phyloP scores from a whole-genome alignment of 108 stramenopile species.

The Skeletonema menzelii region DNA sequence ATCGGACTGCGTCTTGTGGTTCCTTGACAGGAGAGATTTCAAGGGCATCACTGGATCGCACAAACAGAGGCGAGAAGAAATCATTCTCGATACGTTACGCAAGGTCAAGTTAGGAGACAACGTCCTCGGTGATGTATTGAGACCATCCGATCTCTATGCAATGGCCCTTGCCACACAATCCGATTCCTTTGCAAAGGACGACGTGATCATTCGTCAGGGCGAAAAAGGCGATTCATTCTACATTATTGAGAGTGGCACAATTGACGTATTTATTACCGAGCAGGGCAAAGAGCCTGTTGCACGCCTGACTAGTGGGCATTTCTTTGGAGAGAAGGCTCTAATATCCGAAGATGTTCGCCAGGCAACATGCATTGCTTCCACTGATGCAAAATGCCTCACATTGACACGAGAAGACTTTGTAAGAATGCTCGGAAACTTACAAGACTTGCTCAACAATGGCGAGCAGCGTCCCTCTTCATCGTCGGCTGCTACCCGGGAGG shows the following conservation, averaged over 20 bases:
- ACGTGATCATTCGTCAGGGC: conserved; percentile 84
- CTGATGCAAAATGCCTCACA: conserved; percentile 55
- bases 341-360: conserved; percentile 71
- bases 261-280: conserved; percentile 65
- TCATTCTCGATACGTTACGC: conserved; percentile 67
- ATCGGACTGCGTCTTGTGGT: conserved; percentile 72
- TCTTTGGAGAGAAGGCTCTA: conserved; percentile 89
- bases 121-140: conserved; percentile 62
- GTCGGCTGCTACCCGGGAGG: neutral
- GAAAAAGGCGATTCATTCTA: conserved; percentile 89
- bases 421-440: conserved; percentile 67
- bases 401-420: conserved; percentile 73
- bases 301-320: conserved; percentile 68
- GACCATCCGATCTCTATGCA: conserved; percentile 60
- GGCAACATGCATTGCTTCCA: conserved; percentile 71
- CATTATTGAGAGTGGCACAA: conserved; percentile 78
- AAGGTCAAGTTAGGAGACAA: conserved; percentile 70
- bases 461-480: conserved; percentile 1
- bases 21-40: conserved; percentile 85
- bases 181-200: conserved; percentile 71
- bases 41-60: conserved; percentile 73
- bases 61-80: conserved; percentile 64
- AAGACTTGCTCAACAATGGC: conserved; percentile 58
- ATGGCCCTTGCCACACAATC: conserved; percentile 67
- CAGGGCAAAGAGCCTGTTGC: conserved; percentile 61